Evolutionary conservation across 495 filamentous ascomycete species (phyloP), one percentile per base, ranked within the genome.

Genomic region (Xeromyces bisporus): DNA sequence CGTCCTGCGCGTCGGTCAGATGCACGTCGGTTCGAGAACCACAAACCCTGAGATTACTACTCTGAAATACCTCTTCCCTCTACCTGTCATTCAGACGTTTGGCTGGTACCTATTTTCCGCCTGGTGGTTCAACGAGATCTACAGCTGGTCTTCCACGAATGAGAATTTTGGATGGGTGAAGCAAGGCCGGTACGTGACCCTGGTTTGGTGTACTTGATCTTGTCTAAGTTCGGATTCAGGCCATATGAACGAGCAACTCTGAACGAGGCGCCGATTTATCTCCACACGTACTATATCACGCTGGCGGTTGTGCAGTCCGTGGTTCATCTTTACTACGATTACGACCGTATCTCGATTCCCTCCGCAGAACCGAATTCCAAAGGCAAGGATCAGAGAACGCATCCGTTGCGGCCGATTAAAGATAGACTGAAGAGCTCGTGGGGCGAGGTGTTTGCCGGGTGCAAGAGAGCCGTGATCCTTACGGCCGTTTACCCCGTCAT

Each of bases 231-330:
- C 2, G 10, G 4, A 35, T 33, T 10, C 23, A 71, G 64, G 24
- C 46, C 53, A 12, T 64, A 79, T 33, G 84, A 89, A 48, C 67
- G 87, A 10, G 61, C 74, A 9, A 67, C 68, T n/a, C 52, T 94
- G 37, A 97, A 97, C 48, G 89, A 97, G 53, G 63, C 79, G 39
- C 72, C 81, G 1, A 64, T 97, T 18, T 92, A 84, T 51, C 60
- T 94, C 11, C 72, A 79, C 6, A 69, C 69, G 25, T 69, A 77
- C 41, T 67, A 86, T 33, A 37, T 80, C 4, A 50, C 71, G 1
- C 56, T 87, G 11, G 84, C 78, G 3, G 38, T 80, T 23, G 53
- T 62, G 14, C 83, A 93, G 53, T 68, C 79, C 1, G 37, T 63
- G 7, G 34, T 64, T 18, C 89, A 97, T 42, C 54, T 93, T 10